A percentile compares a stretch with the other conserved stretches of the same genome.
These are phyloP conservation scores for Knoxia roxburghii DNA, from an alignment of 257 asterid genomes.

Conservation along the genomic window DNA sequence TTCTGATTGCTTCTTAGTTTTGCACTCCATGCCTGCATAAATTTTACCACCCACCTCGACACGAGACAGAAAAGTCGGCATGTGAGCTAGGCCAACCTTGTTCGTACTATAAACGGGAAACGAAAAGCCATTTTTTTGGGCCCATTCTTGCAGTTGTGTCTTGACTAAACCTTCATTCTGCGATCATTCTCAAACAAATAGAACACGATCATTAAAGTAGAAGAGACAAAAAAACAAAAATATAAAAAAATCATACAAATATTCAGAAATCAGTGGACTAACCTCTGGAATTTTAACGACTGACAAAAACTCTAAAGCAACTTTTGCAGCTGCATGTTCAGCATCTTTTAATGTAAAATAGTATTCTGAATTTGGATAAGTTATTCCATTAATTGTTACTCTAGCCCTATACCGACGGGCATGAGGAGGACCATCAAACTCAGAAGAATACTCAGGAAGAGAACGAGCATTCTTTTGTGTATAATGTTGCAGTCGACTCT, in stretches of 20 bases:
- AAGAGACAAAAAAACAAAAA: neutral
- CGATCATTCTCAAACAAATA: constrained; percentile 3
- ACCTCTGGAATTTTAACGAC: constrained; percentile 51
- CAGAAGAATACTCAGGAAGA: constrained; percentile 50
- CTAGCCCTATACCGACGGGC: constrained; percentile 52
- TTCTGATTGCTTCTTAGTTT: constrained; percentile 74
- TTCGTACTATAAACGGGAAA: constrained; percentile 51
- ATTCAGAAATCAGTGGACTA: constrained; percentile 19
- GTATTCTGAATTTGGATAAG: constrained; percentile 41
- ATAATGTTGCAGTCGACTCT: constrained; percentile 59
- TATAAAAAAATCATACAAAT: neutral
- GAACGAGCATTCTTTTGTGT: constrained; percentile 48
- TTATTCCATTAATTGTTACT: constrained; percentile 44
- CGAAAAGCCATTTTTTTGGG: constrained; percentile 43
- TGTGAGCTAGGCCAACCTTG: constrained; percentile 46
- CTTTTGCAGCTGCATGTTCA: constrained; percentile 80
- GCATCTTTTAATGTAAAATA: constrained; percentile 67
- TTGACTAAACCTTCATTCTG: constrained; percentile 68
- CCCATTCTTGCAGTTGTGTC: constrained; percentile 57
- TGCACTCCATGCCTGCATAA: constrained; percentile 54
- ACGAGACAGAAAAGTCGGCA: constrained; percentile 39
- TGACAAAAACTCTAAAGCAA: constrained; percentile 55
- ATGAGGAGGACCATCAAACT: constrained; percentile 71
- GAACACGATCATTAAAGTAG: neutral
- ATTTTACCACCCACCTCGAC: constrained; percentile 47